Conservation (phyloP, 2,329 filamentous ascomycete species). For the Stylonectria norvegica region DNA sequence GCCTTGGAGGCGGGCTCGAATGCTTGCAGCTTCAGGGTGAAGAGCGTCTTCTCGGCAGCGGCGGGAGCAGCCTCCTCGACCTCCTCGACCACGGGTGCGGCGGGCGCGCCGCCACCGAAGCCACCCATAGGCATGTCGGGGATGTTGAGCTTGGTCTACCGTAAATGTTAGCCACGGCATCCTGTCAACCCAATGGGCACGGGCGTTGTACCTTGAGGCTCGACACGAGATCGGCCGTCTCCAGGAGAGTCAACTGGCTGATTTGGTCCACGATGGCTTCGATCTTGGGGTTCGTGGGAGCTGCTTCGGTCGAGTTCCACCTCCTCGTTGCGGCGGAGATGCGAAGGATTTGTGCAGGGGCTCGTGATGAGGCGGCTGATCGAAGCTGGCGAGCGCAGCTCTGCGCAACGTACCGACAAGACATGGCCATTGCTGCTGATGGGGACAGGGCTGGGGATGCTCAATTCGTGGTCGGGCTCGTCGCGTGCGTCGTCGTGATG, state of each 20-base stretch:
- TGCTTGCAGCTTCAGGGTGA: conserved; percentile 89
- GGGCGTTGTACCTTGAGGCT: conserved; percentile 74
- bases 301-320: conserved; percentile 82
- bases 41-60: conserved; percentile 93
- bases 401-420: conserved; percentile 61
- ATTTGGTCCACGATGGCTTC: conserved; percentile 95
- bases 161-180: neutral
- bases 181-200: conserved; percentile 11
- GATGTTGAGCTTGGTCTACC: conserved; percentile 88
- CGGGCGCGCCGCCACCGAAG: conserved; percentile 69
- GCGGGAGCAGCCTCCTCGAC: conserved; percentile 85
- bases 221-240: conserved; percentile 94
- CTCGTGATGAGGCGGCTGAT: conserved; percentile 43
- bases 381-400: conserved; percentile 63
- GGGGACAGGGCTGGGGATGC: conserved; percentile 24
- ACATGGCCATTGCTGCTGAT: conserved; percentile 54
- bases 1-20: conserved; percentile 89
- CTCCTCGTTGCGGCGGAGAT: conserved; percentile 57
- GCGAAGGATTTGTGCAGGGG: conserved; percentile 46
- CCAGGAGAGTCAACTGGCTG: conserved; percentile 92
- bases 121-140: conserved; percentile 94
- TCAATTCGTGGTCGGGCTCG: conserved; percentile 26
- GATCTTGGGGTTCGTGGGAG: conserved; percentile 81
- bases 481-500: conserved; percentile 29
- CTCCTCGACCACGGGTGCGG: conserved; percentile 66